Conservation (phyloP, 2,329 filamentous ascomycete species). For the Ophiostoma himal-ulmi region DNA sequence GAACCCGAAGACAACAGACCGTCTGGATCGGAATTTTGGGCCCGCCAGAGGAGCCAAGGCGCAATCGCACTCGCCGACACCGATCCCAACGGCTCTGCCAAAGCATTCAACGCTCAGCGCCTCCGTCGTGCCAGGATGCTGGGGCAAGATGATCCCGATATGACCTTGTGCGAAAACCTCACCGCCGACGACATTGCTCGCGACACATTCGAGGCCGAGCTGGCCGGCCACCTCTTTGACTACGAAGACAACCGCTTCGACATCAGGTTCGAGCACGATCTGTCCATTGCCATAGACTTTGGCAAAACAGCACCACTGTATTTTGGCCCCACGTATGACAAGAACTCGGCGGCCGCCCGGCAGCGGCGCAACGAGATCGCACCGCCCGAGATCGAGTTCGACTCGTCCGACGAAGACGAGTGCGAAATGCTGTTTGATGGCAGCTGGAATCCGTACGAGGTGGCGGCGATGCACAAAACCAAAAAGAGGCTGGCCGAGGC, state of each 20-base stretch:
- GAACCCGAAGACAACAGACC: no score
- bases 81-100: background rate
- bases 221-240: no score
- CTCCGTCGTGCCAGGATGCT: background rate
- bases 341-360: no score
- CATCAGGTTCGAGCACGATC: background rate
- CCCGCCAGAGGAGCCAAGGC: background rate
- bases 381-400: slow-evolving; percentile 42
- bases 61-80: background rate
- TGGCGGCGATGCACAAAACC: slow-evolving; percentile 33
- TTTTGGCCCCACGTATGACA: no score
- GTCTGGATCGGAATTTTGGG: background rate
- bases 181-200: no score
- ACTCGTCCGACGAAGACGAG: slow-evolving; percentile 61
- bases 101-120: slow-evolving; percentile 34
- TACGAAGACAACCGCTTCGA: background rate
- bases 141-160: no score
- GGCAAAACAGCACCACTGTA: background rate
- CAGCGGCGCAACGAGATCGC: background rate
- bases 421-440: slow-evolving; percentile 61
- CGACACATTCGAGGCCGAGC: background rate
- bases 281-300: no score
- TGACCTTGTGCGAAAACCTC: no score
- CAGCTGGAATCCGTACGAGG: slow-evolving; percentile 52
- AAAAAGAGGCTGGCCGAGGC: slow-evolving; percentile 23